Base-by-base conservation (phyloP, 352 stramenopile species). In the Phytophthora tubulina region DNA sequence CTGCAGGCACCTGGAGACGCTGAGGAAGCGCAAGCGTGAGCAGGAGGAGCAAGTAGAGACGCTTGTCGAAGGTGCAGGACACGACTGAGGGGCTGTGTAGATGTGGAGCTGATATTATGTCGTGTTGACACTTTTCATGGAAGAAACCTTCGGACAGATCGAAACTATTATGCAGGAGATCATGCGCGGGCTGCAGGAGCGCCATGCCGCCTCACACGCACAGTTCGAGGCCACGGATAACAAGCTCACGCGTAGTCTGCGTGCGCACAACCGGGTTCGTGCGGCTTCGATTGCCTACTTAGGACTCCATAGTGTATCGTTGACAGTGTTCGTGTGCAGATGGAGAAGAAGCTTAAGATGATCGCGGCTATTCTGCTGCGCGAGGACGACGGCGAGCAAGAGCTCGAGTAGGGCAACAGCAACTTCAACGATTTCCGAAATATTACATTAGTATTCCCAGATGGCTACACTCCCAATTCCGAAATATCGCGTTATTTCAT, bases 271-370 rank as follows among this genome's bases (percentile, higher is more conserved):
- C 54, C 54, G 62, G 62, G 78, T 84, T 73, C 33, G 64, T 73
- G 9, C 41, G 15, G 11, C 30, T 33, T 54, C 10, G 51, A 17
- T 45, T 49, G 38, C 31, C 44, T 17, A 7, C 3, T 45, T 36
- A 36, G 9, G 61, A 11, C 15, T 53, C 1, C 21, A 6, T 53
- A 48, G 21, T 35, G 7, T 31, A 4, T 15, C n/a, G 39, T 48
- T 48, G 41, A 70, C n/a, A 15, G 30, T 32, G 1, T 11, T 44
- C 4, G 30, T 8, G 52, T 48, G 17, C 45, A 90, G 77, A 80
- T 82, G 32, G 82, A 86, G 45, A 86, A 83, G 63, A 84, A 84
- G 53, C 61, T 86, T 21, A 84, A 86, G 74, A 82, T 82, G 76
- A 83, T 86, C 46, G 79, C 79, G 10, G 70, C 76, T 7, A 86